Evolutionary conservation across 2,329 filamentous ascomycete species (phyloP), one percentile per base, ranked within the genome.

Genomic region (Hypoxylon rubiginosum): DNA sequence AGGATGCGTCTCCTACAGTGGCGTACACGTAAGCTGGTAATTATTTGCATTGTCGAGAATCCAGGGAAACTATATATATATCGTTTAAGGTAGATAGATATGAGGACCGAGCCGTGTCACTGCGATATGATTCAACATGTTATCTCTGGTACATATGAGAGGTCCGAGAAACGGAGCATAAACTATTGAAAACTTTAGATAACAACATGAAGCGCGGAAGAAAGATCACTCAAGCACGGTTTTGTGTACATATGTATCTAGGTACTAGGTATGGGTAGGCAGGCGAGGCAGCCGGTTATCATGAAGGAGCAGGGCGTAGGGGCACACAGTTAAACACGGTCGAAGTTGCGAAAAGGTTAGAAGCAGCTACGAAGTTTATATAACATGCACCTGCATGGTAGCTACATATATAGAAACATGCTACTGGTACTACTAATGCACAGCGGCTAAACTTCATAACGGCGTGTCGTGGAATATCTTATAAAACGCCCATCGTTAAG

Each of bases 181-280:
- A 15, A 19, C 52, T 52, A 51, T 11, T 30, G 17, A 61, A 61
- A 67, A 61, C 52, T 64, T 48, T 64, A 60, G 46, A 64, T 54
- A 56, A 52, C 11, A 52, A 0, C 28, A 36, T 9, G 34, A 39
- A 13, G 34, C n/a, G 34, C 4, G n/a, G 34, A n/a, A n/a, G 28
- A 9, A n/a, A n/a, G 28, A 9, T 30, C 28, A 30, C 28, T 30
- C 28, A 30, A 30, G 28, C 28, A 7, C 28, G 28, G 28, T 30
- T 30, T 30, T 30, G 1, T 30, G 6, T 30, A 9, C 8, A 30
- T 9, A 7, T 30, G 8, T 10, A 30, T 30, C 28, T 30, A 5
- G 5, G 8, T 9, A 7, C 1, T 13, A 39, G 4, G 11, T n/a
- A n/a, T n/a, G 15, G 36, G 1, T 13, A 10, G 13, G 13, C 36